phyloP scores from a whole-genome alignment of 768 basidiomycete genomes.

The Suillus sp. region DNA sequence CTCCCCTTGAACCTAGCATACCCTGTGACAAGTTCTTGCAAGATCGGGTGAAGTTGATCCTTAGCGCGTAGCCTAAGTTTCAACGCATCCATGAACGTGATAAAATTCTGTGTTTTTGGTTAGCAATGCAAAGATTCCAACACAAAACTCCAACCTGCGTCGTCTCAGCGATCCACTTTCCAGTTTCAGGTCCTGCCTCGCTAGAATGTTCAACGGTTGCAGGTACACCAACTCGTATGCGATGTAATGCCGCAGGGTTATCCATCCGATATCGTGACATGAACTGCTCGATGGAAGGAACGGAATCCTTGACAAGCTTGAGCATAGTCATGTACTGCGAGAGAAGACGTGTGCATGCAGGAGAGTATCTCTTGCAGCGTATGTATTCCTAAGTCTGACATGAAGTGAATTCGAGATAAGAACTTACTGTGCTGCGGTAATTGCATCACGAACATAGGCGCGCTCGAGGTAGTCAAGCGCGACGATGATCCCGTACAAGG shows the following conservation, averaged over 20 bases:
- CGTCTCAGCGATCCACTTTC: slow-evolving; percentile 97
- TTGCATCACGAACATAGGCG: slow-evolving; percentile 92
- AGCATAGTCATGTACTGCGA: slow-evolving; percentile 98
- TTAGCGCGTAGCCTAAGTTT: slow-evolving; percentile 93
- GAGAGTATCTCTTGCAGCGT: slow-evolving; percentile 78
- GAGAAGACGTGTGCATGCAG: slow-evolving; percentile 90
- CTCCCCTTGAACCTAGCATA: slow-evolving; percentile 94
- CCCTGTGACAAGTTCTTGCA: slow-evolving; percentile 93
- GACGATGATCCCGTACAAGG: slow-evolving; percentile 89
- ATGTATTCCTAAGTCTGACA: slow-evolving; percentile 14
- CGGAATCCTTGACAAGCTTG: slow-evolving; percentile 90
- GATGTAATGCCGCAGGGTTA: slow-evolving; percentile 87
- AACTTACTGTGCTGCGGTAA: slow-evolving; percentile 87
- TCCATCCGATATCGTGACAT: slow-evolving; percentile 93
- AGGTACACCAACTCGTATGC: slow-evolving; percentile 90
- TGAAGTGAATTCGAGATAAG: not conserved
- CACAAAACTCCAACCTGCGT: slow-evolving; percentile 66
- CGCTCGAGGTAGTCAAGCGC: slow-evolving; percentile 93
- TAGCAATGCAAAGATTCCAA: not conserved
- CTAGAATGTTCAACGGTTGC: slow-evolving; percentile 96
- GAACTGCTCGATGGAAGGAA: slow-evolving; percentile 85
- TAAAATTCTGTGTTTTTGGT: slow-evolving; percentile 71
- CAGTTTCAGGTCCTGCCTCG: slow-evolving; percentile 89
- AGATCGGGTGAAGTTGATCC: slow-evolving; percentile 91
- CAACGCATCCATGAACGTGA: slow-evolving; percentile 98